Conservation (phyloP, 2,329 filamentous ascomycete genomes). For the Pseudopyricularia javanii region DNA sequence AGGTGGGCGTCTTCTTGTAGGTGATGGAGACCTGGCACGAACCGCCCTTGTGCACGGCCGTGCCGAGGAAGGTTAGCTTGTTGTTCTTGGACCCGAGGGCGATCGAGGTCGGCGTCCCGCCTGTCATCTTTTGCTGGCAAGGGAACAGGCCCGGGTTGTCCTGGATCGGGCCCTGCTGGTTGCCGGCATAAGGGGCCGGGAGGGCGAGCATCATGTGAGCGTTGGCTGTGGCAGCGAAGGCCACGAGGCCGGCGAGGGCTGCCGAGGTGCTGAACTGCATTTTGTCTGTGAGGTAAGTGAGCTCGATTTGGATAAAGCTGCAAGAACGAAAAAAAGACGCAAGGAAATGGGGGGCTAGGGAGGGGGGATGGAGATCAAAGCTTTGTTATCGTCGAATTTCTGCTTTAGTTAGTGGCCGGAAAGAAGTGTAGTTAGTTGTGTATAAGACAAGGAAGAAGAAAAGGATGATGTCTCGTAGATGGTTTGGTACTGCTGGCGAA, state of each 20-base stretch:
- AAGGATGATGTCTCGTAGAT: too few relatives aligned
- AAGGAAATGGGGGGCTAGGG: too few relatives aligned
- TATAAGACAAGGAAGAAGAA: too few relatives aligned
- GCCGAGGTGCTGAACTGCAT: slow-evolving; percentile 29
- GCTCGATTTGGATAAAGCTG: slow-evolving; percentile 5
- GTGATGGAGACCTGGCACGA: slow-evolving; percentile 86
- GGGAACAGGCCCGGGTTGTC: slow-evolving; percentile 52
- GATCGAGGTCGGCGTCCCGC: slow-evolving; percentile 43
- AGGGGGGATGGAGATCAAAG: too few relatives aligned
- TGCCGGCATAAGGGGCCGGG: slow-evolving; percentile 50
- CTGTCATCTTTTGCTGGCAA: slow-evolving; percentile 49
- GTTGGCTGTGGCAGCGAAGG: slow-evolving; percentile 43
- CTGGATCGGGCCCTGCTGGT: neutral
- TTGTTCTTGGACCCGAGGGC: slow-evolving; percentile 47
- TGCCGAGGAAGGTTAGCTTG: slow-evolving; percentile 51
- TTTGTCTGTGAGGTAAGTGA: slow-evolving; percentile 23
- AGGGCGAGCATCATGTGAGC: slow-evolving; percentile 67
- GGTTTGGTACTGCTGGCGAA: too few relatives aligned
- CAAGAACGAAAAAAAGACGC: too few relatives aligned
- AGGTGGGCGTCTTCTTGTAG: slow-evolving; percentile 58
- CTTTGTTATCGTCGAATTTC: too few relatives aligned
- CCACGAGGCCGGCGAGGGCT: slow-evolving; percentile 26
- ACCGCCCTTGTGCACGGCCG: slow-evolving; percentile 77
- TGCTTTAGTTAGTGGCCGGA: too few relatives aligned
- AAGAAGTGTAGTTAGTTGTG: too few relatives aligned